A percentile compares a stretch with the other conserved stretches of the same genome.
These are phyloP conservation scores for Aspergillus mulundensis DNA, from an alignment of 495 filamentous ascomycete species.

Conservation along the genomic window DNA sequence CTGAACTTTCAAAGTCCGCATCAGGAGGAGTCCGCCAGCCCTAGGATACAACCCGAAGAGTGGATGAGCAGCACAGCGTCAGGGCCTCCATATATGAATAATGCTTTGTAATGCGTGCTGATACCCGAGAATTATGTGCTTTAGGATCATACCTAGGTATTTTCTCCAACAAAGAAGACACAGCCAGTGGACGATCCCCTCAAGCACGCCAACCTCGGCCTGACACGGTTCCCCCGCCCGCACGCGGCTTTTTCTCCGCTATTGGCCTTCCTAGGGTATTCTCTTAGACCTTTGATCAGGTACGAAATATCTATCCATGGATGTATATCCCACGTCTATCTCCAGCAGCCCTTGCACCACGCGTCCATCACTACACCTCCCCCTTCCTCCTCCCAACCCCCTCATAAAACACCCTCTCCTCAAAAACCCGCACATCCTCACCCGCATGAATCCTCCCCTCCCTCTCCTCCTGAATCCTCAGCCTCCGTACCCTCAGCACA, in stretches of 20 bases:
- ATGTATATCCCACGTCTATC: background rate
- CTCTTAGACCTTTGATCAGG: too few relatives aligned
- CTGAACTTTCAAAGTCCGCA: too few relatives aligned
- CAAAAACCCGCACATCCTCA: slow-evolving; percentile 19
- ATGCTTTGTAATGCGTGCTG: background rate
- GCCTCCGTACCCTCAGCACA: slow-evolving; percentile 23
- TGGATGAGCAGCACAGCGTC: too few relatives aligned
- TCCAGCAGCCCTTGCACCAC: background rate
- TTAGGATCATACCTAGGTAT: background rate
- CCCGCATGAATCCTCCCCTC: slow-evolving; percentile 20
- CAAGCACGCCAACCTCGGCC: background rate
- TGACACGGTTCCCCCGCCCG: background rate
- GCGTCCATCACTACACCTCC: background rate
- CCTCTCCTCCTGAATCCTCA: slow-evolving; percentile 18
- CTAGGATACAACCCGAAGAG: too few relatives aligned
- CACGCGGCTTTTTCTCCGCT: too few relatives aligned
- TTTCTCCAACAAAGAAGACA: background rate
- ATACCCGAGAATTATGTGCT: background rate
- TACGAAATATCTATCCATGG: too few relatives aligned
- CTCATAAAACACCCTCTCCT: slow-evolving; percentile 9
- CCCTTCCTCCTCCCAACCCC: slow-evolving; percentile 1
- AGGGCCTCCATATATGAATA: too few relatives aligned
- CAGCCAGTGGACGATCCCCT: background rate
- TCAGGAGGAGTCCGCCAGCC: too few relatives aligned
- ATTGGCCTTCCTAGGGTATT: too few relatives aligned